Percentiles rank a stretch among this genome's conserved stretches.
phyloP scores from a whole-genome alignment of 2,329 filamentous ascomycete genomes.

The Calonectria henricotiae region DNA sequence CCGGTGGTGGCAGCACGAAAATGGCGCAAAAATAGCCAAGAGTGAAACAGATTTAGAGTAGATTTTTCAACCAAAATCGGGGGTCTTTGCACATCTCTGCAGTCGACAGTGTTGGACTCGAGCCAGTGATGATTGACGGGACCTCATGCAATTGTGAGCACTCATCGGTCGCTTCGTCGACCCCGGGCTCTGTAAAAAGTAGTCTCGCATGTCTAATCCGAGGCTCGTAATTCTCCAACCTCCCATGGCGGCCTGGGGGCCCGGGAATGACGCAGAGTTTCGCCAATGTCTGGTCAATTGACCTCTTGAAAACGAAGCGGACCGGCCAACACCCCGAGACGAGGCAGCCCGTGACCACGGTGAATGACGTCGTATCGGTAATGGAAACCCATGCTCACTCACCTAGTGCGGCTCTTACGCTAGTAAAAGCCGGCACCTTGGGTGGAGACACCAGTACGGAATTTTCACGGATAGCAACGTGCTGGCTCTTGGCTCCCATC shows the following conservation, averaged over 20 bases:
- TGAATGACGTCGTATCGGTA: slow-evolving; percentile 32
- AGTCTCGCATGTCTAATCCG: not conserved
- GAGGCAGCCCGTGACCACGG: not conserved
- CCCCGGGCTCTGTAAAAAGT: not conserved
- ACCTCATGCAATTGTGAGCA: not conserved
- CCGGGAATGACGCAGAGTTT: slow-evolving; percentile 4
- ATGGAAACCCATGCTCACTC: slow-evolving; percentile 10
- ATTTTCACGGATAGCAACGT: slow-evolving; percentile 14
- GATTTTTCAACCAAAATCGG: slow-evolving; percentile 15
- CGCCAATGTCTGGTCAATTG: slow-evolving; percentile 6
- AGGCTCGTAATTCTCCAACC: not conserved
- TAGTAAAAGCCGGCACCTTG: slow-evolving; percentile 22
- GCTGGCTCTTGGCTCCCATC: slow-evolving; percentile 22
- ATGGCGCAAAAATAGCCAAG: slow-evolving; percentile 27
- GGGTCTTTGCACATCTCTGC: slow-evolving; percentile 15
- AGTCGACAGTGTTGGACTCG: not conserved
- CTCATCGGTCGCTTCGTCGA: not conserved
- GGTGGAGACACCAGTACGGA: slow-evolving; percentile 15
- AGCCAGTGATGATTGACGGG: not conserved
- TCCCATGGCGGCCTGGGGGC: not conserved
- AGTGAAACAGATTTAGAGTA: slow-evolving; percentile 15
- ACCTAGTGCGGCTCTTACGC: slow-evolving; percentile 36
- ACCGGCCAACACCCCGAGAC: not conserved
- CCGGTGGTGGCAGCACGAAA: not conserved
- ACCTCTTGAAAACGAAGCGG: not conserved